Base-by-base conservation (phyloP, 2,329 filamentous ascomycete species). In the Sarocladiaceae sp. region DNA sequence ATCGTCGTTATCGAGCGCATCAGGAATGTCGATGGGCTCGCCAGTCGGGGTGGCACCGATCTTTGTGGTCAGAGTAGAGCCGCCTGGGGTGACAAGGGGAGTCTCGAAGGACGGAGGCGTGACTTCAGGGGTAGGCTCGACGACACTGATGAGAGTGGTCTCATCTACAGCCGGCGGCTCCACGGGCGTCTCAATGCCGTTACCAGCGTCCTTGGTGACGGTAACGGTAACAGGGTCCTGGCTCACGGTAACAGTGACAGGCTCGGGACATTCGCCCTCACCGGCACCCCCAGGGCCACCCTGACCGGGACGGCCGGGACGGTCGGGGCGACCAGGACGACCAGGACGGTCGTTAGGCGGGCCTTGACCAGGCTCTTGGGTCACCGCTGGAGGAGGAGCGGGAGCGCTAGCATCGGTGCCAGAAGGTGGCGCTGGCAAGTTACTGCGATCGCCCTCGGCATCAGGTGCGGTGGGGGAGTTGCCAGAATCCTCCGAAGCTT, bases 181-280 rank as follows among this genome's bases (percentile, higher is more conserved):
- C 9, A 29, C n/a, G 32, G 16, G 39, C 3, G 24, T 31, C 15
- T 32, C 26, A 20, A 7, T 21, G 16, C 5, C 26, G 21, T 4
- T 7, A 18, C 19, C n/a, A 31, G 12, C 15, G 39, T 5, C n/a
- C 12, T 32, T 19, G 24, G 39, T 32, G 39, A 19, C 18, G 27
- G 40, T 43, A 19, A 43, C 40, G 27, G 39, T 42, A 15, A 42
- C 39, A n/a, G 27, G 21, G 23, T 21, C 23, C 11, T 32, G 15
- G n/a, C 26, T 43, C 16, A 43, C 40, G 27, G 40, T 43, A 12
- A 43, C 40, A 23, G 40, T 43, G 21, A 33, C 40, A 4, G 27
- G 21, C 26, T 43, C 37, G 15, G 37, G 23, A 24, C 37, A 41
- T 16, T 41, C 23, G 3, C 9, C 15, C 23, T 41, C 23, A 3